Evolutionary conservation across 305 asterid genomes (phyloP).

Genomic region (Fraxinus paxiana): DNA sequence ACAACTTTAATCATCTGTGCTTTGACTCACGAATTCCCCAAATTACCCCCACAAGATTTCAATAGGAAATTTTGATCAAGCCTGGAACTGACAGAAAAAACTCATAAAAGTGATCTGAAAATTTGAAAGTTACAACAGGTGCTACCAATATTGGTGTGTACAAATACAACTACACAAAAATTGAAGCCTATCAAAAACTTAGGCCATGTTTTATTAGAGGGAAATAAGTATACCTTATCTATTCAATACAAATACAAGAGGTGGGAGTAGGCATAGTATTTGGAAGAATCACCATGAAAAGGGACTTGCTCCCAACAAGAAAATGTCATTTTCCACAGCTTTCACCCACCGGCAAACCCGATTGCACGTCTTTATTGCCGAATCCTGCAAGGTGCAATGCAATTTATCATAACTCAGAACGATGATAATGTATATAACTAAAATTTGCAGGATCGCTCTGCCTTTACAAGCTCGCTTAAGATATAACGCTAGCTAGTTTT

Average conservation of each 20-base stretch:
- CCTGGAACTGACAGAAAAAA: conserved; percentile 8
- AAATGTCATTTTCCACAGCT: conserved; percentile 81
- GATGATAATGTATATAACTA: neutral
- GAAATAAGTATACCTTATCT: neutral
- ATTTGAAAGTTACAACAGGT: conserved; percentile 16
- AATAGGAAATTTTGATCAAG: neutral
- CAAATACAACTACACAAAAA: conserved; percentile 15
- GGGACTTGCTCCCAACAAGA: conserved; percentile 85
- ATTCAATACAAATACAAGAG: conserved; percentile 22
- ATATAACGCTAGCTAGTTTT: neutral
- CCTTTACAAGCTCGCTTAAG: neutral
- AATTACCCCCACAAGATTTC: neutral
- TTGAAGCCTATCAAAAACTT: conserved; percentile 18
- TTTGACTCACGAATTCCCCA: neutral
- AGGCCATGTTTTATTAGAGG: conserved; percentile 22
- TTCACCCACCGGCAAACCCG: conserved; percentile 94
- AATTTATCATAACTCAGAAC: conserved; percentile 19
- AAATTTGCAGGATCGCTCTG: neutral
- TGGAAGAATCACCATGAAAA: conserved; percentile 73
- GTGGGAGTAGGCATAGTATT: conserved; percentile 19
- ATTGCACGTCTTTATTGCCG: conserved; percentile 87
- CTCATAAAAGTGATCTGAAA: conserved; percentile 12
- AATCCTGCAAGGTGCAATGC: conserved; percentile 58
- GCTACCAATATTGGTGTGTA: conserved; percentile 1
- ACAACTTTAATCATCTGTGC: neutral